phyloP scores from a whole-genome alignment of 495 filamentous ascomycete species.

The Podospora fimiseda region DNA sequence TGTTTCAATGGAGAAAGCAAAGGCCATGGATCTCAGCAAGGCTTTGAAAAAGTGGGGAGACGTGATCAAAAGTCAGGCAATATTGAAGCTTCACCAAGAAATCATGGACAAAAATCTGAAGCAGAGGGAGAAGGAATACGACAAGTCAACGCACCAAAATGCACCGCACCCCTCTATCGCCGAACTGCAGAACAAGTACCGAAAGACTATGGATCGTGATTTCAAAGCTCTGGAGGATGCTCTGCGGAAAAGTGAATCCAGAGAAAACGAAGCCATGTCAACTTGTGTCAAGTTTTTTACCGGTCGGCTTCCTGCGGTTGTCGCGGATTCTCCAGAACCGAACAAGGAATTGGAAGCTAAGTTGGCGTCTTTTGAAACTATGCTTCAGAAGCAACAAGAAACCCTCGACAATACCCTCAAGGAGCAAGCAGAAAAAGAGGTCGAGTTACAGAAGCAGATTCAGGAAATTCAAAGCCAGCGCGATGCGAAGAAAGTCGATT shows the following conservation, averaged over 20 bases:
- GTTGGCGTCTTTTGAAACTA: background rate
- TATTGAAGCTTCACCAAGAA: conserved; percentile 6
- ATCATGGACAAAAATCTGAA: conserved; percentile 9
- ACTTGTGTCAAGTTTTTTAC: background rate
- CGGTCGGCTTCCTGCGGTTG: background rate
- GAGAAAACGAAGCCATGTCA: background rate
- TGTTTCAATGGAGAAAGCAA: background rate
- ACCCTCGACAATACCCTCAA: background rate
- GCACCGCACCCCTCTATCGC: conserved; percentile 26
- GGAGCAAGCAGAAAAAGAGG: background rate
- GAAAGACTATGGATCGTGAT: background rate
- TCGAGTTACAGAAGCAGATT: background rate
- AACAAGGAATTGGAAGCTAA: conserved; percentile 4
- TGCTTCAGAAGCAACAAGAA: conserved; percentile 1
- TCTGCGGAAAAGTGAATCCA: background rate
- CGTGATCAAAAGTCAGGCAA: background rate
- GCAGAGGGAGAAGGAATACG: conserved; percentile 18
- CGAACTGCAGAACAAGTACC: conserved; percentile 23
- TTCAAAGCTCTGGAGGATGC: conserved; percentile 1
- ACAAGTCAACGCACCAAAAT: conserved; percentile 17
- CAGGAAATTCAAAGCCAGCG: background rate
- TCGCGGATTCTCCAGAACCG: background rate
- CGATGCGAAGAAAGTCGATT: background rate
- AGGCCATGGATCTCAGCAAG: background rate
- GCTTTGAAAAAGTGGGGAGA: background rate